Evolutionary conservation across 108 stramenopile genomes (phyloP).

Genomic region (Parietichytrium sp.): DNA sequence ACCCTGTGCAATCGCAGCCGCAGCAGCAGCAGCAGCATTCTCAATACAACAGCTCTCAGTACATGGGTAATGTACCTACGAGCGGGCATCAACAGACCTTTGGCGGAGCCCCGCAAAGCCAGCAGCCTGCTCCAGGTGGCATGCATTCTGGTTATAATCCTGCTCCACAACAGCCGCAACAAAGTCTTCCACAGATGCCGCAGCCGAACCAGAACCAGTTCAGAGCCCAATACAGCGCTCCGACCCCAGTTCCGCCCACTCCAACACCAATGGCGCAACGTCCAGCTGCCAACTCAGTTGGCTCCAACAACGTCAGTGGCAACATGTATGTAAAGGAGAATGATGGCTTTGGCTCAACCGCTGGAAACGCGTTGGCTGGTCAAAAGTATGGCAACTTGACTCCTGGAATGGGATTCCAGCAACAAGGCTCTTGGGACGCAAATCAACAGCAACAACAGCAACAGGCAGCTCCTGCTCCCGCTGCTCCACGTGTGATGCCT

Average conservation of each 20-base stretch:
- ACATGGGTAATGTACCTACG: too few species aligned
- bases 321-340: neutral
- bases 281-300: neutral
- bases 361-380: neutral
- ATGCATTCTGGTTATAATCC: neutral
- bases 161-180: conserved; percentile 31
- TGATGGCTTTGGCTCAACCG: conserved; percentile 32
- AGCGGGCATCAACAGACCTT: too few species aligned
- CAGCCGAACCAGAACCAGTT: neutral
- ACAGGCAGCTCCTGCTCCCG: neutral
- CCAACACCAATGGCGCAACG: neutral
- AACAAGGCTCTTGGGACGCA: too few species aligned
- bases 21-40: conserved; percentile 26
- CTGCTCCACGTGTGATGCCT: neutral
- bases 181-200: conserved; percentile 42
- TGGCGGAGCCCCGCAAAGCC: too few species aligned
- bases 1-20: conserved; percentile 54
- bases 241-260: too few species aligned
- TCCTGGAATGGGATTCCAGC: neutral
- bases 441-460: conserved; percentile 29
- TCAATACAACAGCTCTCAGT: too few species aligned
- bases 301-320: neutral
- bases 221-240: too few species aligned
- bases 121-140: too few species aligned
- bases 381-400: conserved; percentile 32